A percentile compares a stretch with the other conserved stretches of the same genome.
Evolutionary conservation across 2,329 filamentous ascomycete genomes (phyloP).

Genomic region (Aspergillus clavatus): DNA sequence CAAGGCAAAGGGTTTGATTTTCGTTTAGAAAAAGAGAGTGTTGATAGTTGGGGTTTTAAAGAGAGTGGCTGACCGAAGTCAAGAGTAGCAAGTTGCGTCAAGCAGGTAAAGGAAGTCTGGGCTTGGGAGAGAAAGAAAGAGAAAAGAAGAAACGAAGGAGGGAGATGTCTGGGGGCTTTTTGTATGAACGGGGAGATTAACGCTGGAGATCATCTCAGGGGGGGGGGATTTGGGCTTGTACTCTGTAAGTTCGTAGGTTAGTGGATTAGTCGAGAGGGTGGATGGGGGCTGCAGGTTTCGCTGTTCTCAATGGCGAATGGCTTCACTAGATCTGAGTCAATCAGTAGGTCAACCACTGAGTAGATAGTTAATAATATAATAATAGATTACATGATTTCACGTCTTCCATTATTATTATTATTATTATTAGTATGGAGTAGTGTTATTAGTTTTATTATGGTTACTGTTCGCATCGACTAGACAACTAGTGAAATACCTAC

Average conservation of each 20-base stretch:
- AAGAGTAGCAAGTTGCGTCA: conserved; percentile 30
- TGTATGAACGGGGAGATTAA: conserved; percentile 40
- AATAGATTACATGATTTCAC: too few relatives aligned
- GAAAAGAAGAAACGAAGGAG: conserved; percentile 18
- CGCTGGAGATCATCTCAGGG: conserved; percentile 26
- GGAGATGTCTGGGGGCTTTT: conserved; percentile 29
- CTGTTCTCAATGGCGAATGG: neutral
- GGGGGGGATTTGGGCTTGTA: too few relatives aligned
- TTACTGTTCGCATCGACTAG: too few relatives aligned
- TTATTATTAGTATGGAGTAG: too few relatives aligned
- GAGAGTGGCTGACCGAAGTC: conserved; percentile 45
- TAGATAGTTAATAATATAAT: too few relatives aligned
- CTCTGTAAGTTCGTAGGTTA: too few relatives aligned
- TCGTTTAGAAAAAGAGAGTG: conserved; percentile 32
- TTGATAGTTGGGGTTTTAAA: conserved; percentile 33
- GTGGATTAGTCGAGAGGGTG: too few relatives aligned
- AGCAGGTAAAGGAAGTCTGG: conserved; percentile 29
- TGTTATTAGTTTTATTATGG: too few relatives aligned
- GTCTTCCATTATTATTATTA: too few relatives aligned
- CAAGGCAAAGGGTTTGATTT: conserved; percentile 22
- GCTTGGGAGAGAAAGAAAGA: conserved; percentile 27
- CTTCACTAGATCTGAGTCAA: neutral
- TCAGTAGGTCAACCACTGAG: neutral
- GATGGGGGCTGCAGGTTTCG: too few relatives aligned
- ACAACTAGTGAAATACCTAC: too few relatives aligned